Evolutionary conservation across 257 asterid genomes (phyloP), one percentile per base, ranked within the genome.

Genomic region (Solanum corneliomulleri): DNA sequence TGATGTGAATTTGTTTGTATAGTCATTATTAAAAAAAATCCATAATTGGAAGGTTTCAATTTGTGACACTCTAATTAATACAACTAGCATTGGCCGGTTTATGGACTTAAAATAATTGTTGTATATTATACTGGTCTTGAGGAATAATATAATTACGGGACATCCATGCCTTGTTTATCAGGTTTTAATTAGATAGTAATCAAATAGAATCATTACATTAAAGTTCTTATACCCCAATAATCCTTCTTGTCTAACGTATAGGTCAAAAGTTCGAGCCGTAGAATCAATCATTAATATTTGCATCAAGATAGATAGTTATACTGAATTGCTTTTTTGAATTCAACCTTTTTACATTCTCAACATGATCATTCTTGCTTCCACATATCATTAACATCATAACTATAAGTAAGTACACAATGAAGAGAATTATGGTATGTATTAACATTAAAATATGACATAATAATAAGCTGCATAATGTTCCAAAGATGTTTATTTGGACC

Each of bases 21-120:
- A 27, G 84, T 78, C 35, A 78, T 68, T 27, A 68, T 64, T 76
- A 62, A 9, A 35, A 37, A 6, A 37, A 10, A 62, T 2, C 31
- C 70, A 62, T 62, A 44, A 42, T 78, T 78, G 21, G 58, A 78
- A 27, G 25, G 31, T 74, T 42, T 77, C 83, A 78, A 29, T 80
- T 47, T 27, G 42, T 44, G 41, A 78, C 25, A 21, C 39, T 77
- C 41, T 45, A n/a, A 66, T 72, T 76, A 45, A 29, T 44, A 15
- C 84, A 42, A 78, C 39, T 47, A 8, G 10, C 66, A 8, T 7
- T 23, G 31, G 3, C 23, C 13, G 29, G 31, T 74, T 4, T 74
- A 25, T n/a, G 66, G 41, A 14, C 25, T 78, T 27, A 58, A 58
- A 20, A 9, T 60, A 45, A 45, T 80, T 80, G 11, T 47, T 80